A percentile compares a stretch with the other conserved stretches of the same genome.
These are phyloP conservation scores for Pleurotus giganteus DNA, from an alignment of 768 basidiomycete species.

Conservation along the genomic window DNA sequence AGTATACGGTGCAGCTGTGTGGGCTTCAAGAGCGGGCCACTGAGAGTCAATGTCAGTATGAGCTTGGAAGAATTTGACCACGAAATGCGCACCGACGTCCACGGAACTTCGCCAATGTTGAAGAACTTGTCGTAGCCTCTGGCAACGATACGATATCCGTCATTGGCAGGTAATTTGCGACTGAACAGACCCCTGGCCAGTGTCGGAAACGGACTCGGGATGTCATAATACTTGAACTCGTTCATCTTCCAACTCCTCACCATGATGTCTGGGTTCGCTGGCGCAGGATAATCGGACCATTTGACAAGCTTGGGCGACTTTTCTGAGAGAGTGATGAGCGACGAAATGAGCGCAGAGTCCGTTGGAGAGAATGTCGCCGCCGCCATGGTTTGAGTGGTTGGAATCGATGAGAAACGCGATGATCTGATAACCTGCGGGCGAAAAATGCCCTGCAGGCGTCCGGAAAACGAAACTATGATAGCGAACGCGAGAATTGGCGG, in stretches of 20 bases:
- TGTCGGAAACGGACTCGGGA: constrained; percentile 91
- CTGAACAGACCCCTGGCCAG: constrained; percentile 93
- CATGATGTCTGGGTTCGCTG: constrained; percentile 49
- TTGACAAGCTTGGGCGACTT: constrained; percentile 65
- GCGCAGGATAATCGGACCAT: constrained; percentile 52
- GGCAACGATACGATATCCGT: constrained; percentile 64
- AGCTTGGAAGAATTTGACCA: not conserved
- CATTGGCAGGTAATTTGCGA: constrained; percentile 34
- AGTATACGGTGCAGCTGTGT: constrained; percentile 21
- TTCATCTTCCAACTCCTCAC: constrained; percentile 97
- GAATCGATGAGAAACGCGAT: constrained; percentile 5
- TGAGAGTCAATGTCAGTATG: constrained; percentile 25
- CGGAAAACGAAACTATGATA: not conserved
- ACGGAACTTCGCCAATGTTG: constrained; percentile 94
- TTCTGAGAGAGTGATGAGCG: constrained; percentile 50
- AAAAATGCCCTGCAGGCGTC: not conserved
- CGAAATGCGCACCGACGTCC: constrained; percentile 73
- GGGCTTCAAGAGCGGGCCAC: constrained; percentile 70
- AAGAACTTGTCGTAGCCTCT: constrained; percentile 99
- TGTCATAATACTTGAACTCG: constrained; percentile 90
- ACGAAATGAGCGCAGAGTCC: constrained; percentile 60
- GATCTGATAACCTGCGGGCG: not conserved
- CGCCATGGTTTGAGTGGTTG: constrained; percentile 19
- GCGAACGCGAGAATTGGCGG: not conserved
- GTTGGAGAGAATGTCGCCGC: constrained; percentile 19